phyloP scores from a whole-genome alignment of 2,329 filamentous ascomycete genomes.

The Colletotrichum tofieldiae region DNA sequence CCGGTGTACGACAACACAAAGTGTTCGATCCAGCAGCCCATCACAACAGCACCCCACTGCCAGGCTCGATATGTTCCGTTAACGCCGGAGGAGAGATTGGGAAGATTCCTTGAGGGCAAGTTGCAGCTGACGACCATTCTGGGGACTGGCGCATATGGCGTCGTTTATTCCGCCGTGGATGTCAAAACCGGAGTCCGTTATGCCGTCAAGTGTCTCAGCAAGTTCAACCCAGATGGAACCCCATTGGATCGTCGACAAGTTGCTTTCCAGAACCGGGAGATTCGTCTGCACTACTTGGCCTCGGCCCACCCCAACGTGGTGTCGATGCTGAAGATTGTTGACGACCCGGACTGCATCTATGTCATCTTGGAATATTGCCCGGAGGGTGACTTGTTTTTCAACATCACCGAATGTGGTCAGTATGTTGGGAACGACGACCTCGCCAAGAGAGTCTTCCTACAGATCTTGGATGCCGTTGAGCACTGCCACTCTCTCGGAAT shows the following conservation, averaged over 20 bases:
- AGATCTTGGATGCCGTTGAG: conserved; percentile 96
- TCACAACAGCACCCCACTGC: conserved; percentile 54
- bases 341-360: conserved; percentile 92
- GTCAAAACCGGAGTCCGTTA: conserved; percentile 86
- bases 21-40: conserved; percentile 59
- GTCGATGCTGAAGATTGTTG: conserved; percentile 93
- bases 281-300: conserved; percentile 90
- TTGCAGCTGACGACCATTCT: conserved; percentile 89
- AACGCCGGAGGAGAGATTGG: conserved; percentile 87
- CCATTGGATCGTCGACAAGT: conserved; percentile 87
- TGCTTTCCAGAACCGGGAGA: conserved; percentile 93
- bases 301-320: conserved; percentile 94
- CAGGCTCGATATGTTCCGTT: conserved; percentile 68
- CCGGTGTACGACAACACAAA: conserved; percentile 68
- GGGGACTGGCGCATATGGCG: conserved; percentile 95
- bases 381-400: conserved; percentile 96
- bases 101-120: conserved; percentile 85
- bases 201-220: conserved; percentile 97
- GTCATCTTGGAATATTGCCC: conserved; percentile 98
- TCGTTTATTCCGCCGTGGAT: conserved; percentile 92
- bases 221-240: conserved; percentile 80
- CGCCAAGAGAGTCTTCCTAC: conserved; percentile 89
- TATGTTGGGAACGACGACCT: conserved; percentile 94
- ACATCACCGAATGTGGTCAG: conserved; percentile 95
- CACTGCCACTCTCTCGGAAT: conserved; percentile 95